Base-by-base conservation (phyloP, 2,329 filamentous ascomycete species). In the Trichophyton schoenleinii region DNA sequence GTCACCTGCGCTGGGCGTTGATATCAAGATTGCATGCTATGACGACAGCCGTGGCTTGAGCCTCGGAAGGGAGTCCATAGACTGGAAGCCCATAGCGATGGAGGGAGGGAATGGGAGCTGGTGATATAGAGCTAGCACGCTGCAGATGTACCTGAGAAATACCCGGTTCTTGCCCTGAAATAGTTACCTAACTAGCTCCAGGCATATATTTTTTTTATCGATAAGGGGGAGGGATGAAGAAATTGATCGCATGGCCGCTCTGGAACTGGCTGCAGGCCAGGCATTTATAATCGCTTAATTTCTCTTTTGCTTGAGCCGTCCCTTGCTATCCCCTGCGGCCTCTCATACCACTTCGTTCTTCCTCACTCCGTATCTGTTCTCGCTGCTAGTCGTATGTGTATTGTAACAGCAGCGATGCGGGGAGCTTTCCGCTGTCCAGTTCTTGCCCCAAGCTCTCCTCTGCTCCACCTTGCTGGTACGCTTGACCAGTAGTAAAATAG, bases 261-360 rank as follows among this genome's bases (percentile, higher is more conserved):
- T 55, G 22, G 52, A 55, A 36, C 52, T 55, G 52, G 52, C 52
- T 55, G 52, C 52, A 36, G 52, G 15, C 6, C 13, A 28, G 13
- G 52, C 52, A 55, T 55, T 55, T 55, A 55, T 55, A 55, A 55
- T 55, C 25, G 52, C 34, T 44, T 52, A 52, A 31, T 52, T 52
- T 25, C 46, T 52, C 22, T 25, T 15, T n/a, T 55, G 41, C 41
- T 18, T n/a, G 6, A 18, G 15, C 41, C 6, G 41, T 18, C 41
- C 41, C 41, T 44, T 44, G 41, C n/a, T 18, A 5, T n/a, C 41
- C n/a, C 41, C 13, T 53, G 49, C 11, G 34, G 34, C 34, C 9
- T 38, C 34, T 38, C 8, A 38, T 38, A 38, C 34, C 11, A 9
- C 34, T 25, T 31, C 25, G 15, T 31, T 36, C 2, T n/a, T 13